Percentiles rank a stretch among this genome's conserved stretches.
These are phyloP conservation scores for Rutstroemia sp. DNA, from an alignment of 2,329 filamentous ascomycete species.

Conservation along the genomic window DNA sequence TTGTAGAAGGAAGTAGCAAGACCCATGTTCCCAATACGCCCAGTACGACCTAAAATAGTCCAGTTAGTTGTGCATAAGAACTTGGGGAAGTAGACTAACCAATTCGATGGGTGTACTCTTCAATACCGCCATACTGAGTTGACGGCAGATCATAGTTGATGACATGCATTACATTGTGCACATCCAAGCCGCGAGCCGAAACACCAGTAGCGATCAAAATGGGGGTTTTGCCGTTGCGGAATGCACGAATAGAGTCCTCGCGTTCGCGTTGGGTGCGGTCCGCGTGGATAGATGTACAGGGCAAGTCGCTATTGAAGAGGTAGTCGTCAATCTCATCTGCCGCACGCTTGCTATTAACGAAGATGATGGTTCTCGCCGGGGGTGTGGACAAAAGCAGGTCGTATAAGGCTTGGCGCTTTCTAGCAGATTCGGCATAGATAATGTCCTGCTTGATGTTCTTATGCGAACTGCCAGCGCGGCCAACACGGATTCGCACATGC, in stretches of 20 bases:
- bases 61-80: constrained; percentile 3
- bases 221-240: constrained; percentile 66
- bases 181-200: constrained; percentile 68
- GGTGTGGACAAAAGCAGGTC: constrained; percentile 64
- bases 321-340: constrained; percentile 86
- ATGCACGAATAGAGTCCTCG: constrained; percentile 83
- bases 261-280: constrained; percentile 86
- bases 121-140: constrained; percentile 71
- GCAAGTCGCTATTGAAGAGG: constrained; percentile 71
- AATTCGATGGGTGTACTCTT: constrained; percentile 91
- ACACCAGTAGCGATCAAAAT: constrained; percentile 84
- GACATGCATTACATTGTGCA: constrained; percentile 80
- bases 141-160: constrained; percentile 89
- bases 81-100: constrained; percentile 44
- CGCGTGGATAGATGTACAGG: constrained; percentile 80
- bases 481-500: constrained; percentile 76
- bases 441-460: constrained; percentile 76
- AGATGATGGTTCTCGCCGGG: constrained; percentile 77
- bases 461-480: constrained; percentile 77
- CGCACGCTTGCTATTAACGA: constrained; percentile 73
- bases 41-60: constrained; percentile 65
- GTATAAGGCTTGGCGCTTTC: constrained; percentile 65
- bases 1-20: constrained; percentile 86
- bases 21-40: constrained; percentile 82
- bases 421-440: constrained; percentile 53